Evolutionary conservation across 179 eudicot species (phyloP).

Genomic region (Drosera spatulata): DNA sequence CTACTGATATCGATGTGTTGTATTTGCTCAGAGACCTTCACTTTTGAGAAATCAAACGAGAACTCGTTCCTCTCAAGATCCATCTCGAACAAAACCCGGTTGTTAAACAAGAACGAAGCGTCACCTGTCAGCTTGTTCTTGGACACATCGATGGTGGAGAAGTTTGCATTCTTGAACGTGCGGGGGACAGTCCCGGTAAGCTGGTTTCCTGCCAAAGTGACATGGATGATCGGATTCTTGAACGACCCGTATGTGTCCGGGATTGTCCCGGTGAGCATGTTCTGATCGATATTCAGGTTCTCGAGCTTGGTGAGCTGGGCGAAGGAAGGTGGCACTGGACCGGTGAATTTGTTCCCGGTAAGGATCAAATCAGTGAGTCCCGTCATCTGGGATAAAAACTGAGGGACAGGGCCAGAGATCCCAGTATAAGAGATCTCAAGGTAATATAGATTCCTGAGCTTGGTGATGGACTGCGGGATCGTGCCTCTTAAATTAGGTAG

Average conservation of each 20-base stretch:
- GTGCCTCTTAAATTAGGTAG: conserved; percentile 21
- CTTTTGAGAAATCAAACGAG: conserved; percentile 3
- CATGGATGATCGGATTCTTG: conserved; percentile 1
- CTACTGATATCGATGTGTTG: conserved; percentile 22
- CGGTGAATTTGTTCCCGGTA: conserved; percentile 28
- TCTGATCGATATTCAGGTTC: conserved; percentile 16
- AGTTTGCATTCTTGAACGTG: conserved; percentile 16
- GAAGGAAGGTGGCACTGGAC: conserved; percentile 25
- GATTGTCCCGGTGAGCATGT: conserved; percentile 36
- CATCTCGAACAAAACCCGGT: conserved; percentile 18
- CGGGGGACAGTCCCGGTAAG: conserved; percentile 37
- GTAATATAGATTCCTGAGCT: conserved; percentile 11
- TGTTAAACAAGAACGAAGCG: conserved; percentile 31
- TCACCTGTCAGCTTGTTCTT: conserved; percentile 41
- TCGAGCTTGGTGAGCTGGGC: conserved; percentile 15
- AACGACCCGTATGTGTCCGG: conserved; percentile 31
- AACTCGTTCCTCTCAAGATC: conserved; percentile 13
- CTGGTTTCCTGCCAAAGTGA: conserved; percentile 27
- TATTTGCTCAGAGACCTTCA: not conserved
- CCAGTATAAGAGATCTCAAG: conserved; percentile 16
- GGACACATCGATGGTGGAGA: conserved; percentile 18
- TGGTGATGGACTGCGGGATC: conserved; percentile 23
- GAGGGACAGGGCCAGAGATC: conserved; percentile 34
- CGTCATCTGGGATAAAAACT: conserved; percentile 17
- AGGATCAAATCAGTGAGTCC: conserved; percentile 15